Percentiles rank a stretch among this genome's conserved stretches.
These are phyloP conservation scores for Phytophthora pini DNA, from an alignment of 352 stramenopile genomes.

Conservation along the genomic window DNA sequence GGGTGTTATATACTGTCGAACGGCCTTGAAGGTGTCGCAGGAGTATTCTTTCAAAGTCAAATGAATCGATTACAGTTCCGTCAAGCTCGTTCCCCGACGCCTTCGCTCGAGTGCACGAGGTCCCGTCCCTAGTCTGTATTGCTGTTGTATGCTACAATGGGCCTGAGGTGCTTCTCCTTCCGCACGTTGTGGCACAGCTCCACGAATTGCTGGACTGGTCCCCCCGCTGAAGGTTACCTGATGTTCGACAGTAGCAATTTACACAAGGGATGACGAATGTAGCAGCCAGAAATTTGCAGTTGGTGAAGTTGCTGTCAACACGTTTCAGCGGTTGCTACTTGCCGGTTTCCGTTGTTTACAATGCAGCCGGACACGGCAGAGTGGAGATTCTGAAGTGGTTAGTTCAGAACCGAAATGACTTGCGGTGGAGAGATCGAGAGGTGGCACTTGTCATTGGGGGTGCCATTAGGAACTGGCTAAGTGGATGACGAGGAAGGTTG, in stretches of 20 bases:
- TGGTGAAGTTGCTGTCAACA: constrained; percentile 12
- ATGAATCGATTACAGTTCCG: no score
- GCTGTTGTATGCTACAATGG: constrained; percentile 9
- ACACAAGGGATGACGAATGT: constrained; percentile 5
- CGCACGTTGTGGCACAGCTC: constrained; percentile 13
- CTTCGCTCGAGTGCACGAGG: no score
- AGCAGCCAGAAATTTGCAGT: constrained; percentile 3
- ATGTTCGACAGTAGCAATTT: constrained; percentile 23
- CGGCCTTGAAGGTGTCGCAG: no score
- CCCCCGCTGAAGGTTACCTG: background rate
- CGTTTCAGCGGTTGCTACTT: constrained; percentile 13
- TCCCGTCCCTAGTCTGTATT: background rate
- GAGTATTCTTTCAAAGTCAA: no score
- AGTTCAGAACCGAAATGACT: constrained; percentile 1
- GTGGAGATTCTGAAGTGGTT: constrained; percentile 14
- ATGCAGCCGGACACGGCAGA: constrained; percentile 7
- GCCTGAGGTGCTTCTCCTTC: constrained; percentile 11
- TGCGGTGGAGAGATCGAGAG: constrained; percentile 7
- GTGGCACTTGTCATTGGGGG: constrained; percentile 8
- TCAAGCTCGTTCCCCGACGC: no score
- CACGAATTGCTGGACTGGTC: constrained; percentile 23
- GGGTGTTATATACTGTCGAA: no score
- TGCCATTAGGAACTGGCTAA: constrained; percentile 19
- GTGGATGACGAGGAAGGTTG: constrained; percentile 13
- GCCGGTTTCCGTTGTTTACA: background rate